These are phyloP conservation scores for Suillus americanus DNA, from an alignment of 768 basidiomycete species.

Conservation along the genomic window DNA sequence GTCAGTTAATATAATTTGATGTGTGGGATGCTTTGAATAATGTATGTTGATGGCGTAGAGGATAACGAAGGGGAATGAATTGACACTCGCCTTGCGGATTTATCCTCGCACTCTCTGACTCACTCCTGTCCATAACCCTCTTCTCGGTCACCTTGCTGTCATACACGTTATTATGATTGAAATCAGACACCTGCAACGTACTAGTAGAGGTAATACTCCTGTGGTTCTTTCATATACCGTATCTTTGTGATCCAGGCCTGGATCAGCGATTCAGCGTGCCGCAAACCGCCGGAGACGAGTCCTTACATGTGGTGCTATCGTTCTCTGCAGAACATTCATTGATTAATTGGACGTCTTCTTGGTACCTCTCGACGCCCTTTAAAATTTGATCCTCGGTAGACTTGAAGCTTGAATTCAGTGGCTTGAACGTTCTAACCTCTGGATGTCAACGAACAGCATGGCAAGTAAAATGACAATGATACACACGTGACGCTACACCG, in stretches of 20 bases:
- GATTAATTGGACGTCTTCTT: background rate
- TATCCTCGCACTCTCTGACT: background rate
- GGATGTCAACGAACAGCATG: background rate
- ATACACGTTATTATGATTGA: background rate
- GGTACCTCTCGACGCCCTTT: background rate
- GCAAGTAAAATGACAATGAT: background rate
- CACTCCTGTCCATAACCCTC: background rate
- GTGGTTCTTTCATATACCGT: background rate
- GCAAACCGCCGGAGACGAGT: background rate
- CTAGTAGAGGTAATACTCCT: background rate
- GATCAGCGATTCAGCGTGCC: background rate
- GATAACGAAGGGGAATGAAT: background rate
- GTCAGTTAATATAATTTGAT: background rate
- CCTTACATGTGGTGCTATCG: background rate
- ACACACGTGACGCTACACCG: background rate
- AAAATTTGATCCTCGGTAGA: background rate
- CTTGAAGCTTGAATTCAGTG: background rate
- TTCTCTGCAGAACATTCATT: background rate
- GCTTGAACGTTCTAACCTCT: background rate
- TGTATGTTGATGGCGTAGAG: background rate
- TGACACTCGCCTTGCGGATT: background rate
- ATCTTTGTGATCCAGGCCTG: background rate
- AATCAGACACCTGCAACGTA: background rate
- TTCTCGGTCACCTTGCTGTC: slow-evolving; percentile 2
- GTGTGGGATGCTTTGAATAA: background rate